Base-by-base conservation (phyloP, 2,329 filamentous ascomycete species). In the Aspergillus pseudoterreus region DNA sequence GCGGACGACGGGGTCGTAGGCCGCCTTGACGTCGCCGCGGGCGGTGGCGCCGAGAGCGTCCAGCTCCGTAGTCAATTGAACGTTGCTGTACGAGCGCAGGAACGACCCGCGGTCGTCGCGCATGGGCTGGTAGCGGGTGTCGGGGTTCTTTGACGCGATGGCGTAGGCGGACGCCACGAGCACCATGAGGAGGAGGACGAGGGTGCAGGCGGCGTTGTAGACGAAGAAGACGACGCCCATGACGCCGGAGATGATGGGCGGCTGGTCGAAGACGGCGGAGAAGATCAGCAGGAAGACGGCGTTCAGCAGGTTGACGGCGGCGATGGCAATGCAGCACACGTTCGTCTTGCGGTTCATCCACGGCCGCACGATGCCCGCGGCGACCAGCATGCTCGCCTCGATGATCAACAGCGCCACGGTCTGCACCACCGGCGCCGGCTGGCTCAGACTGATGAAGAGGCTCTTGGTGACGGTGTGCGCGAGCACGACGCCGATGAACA, bases 321-420 rank as follows among this genome's bases (percentile, higher is more conserved):
- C 87, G 63, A 96, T 96, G 55, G 90, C 83, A 64, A 96, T 95
- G 75, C 96, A 96, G 81, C 95, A 95, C 39, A 86, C 85, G 72
- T 96, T 96, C 55, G 90, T 96, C 76, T 91, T 92, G 82, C 95
- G 96, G 79, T 96, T 92, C 92, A 96, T 96, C 87, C 90, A 96
- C 12, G 92, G 92, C 51, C 89, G 85, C 58, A 96, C 75, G 46
- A 95, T 85, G 52, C 84, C 87, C 50, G 90, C 84, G n/a, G 75
- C 83, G 61, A 96, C 86, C 49, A 97, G 79, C 61, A 88, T 85
- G 47, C 73, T 82, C 1, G 86, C 85, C 72, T 97, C 92, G 52
- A 96, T 84, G 52, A 96, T 77, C 32, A 97, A 77, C 51, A 96
- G 80, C 11, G 85, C 88, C 50, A 96, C 79, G 9, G 90, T 90